Conservation (phyloP, 805 yeast species). For the Kodamaea laetipori region DNA sequence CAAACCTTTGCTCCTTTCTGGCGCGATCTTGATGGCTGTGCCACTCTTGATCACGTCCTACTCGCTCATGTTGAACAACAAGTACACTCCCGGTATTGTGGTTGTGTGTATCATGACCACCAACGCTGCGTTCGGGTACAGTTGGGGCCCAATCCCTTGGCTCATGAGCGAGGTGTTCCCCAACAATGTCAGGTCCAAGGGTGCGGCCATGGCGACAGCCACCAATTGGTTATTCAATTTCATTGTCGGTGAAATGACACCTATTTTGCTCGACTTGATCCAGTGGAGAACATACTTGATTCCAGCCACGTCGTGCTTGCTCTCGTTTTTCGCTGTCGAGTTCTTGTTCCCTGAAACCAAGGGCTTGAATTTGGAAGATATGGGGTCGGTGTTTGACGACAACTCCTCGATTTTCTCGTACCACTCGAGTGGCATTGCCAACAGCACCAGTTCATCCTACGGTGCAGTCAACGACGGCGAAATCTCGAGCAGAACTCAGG, state of each 20-base stretch:
- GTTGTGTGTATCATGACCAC: conserved; percentile 75
- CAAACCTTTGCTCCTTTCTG: conserved; percentile 76
- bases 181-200: conserved; percentile 79
- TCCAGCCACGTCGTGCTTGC: conserved; percentile 75
- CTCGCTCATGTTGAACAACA: conserved; percentile 39
- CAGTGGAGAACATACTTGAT: conserved; percentile 80
- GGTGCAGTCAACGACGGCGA: conserved; percentile 11
- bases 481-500: conserved; percentile 3
- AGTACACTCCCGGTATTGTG: conserved; percentile 65
- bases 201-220: conserved; percentile 88
- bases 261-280: conserved; percentile 74
- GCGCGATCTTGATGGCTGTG: conserved; percentile 77
- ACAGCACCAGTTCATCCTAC: conserved; percentile 7
- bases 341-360: conserved; percentile 85
- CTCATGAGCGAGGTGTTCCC: conserved; percentile 86
- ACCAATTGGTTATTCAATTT: conserved; percentile 93
- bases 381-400: conserved; percentile 87
- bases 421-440: conserved; percentile 34
- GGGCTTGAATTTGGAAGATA: conserved; percentile 85
- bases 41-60: conserved; percentile 67
- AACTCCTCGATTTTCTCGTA: conserved; percentile 43
- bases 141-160: conserved; percentile 98
- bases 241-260: conserved; percentile 90
- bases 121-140: conserved; percentile 82
- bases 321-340: conserved; percentile 73